Percentiles rank a stretch among this genome's conserved stretches.
These are phyloP conservation scores for Paecilomyces dactylethromorphus DNA, from an alignment of 2,329 filamentous ascomycete genomes.

Conservation along the genomic window DNA sequence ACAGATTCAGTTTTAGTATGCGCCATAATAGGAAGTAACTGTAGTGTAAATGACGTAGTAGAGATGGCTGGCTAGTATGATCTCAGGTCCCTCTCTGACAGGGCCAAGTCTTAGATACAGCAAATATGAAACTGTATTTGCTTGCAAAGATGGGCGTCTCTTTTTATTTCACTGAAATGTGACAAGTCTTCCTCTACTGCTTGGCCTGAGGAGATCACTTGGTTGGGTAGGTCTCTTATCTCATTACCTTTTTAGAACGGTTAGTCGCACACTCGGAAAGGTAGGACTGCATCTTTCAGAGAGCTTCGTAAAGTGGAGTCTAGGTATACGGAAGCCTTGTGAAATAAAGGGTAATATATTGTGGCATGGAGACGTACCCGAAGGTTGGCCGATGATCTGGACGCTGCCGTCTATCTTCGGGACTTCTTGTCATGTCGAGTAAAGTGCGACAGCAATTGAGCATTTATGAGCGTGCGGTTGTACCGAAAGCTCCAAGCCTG, in stretches of 20 bases:
- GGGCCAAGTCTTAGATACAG: neutral
- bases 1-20: conserved; percentile 19
- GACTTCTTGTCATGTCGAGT: neutral
- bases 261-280: neutral
- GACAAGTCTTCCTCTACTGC: neutral
- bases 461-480: neutral
- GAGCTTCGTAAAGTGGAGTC: neutral
- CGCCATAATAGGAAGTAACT: conserved; percentile 16
- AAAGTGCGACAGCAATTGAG: neutral
- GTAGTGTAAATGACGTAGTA: neutral
- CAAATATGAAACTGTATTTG: neutral
- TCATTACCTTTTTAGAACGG: neutral
- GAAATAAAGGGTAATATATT: neutral
- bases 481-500: neutral
- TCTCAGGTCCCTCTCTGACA: neutral
- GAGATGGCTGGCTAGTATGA: neutral
- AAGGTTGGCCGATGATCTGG: neutral
- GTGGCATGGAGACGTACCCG: neutral
- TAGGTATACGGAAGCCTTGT: neutral
- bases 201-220: neutral
- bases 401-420: no score
- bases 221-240: neutral
- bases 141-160: neutral
- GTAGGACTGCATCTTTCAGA: neutral
- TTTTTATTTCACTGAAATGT: neutral